phyloP scores from a whole-genome alignment of 495 filamentous ascomycete species.

The Rostrohypoxylon terebratum region DNA sequence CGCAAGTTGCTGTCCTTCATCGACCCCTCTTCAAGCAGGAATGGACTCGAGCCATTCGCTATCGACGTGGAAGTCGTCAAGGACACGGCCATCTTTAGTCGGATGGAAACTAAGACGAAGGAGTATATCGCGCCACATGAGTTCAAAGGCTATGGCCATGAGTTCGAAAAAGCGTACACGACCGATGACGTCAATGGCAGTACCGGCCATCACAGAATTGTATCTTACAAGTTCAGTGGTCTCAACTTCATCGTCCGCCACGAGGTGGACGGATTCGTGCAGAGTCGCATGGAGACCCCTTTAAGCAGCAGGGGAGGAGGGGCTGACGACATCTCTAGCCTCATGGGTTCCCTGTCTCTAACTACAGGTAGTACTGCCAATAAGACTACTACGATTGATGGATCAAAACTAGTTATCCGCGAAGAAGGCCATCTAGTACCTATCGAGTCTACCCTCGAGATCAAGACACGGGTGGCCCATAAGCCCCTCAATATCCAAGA shows the following conservation, averaged over 20 bases:
- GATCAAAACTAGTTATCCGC: conserved; percentile 51
- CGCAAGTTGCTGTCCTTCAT: conserved; percentile 65
- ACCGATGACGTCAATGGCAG: conserved; percentile 51
- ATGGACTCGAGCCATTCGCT: conserved; percentile 53
- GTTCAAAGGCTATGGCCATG: conserved; percentile 60
- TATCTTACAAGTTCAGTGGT: conserved; percentile 59
- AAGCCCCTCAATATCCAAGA: conserved; percentile 53
- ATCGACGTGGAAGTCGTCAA: conserved; percentile 59
- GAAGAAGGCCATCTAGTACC: conserved; percentile 52
- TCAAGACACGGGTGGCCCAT: conserved; percentile 61
- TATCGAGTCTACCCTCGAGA: conserved; percentile 56
- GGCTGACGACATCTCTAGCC: conserved; percentile 40
- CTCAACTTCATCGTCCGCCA: conserved; percentile 61
- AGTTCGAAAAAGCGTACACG: conserved; percentile 65
- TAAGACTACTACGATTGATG: neutral
- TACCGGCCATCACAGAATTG: conserved; percentile 62
- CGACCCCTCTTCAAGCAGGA: conserved; percentile 45
- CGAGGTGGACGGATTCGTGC: conserved; percentile 61
- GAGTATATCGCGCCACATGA: conserved; percentile 50
- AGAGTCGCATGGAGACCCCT: neutral
- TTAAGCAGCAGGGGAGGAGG: conserved; percentile 19
- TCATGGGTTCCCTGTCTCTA: conserved; percentile 51
- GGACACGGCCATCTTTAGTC: conserved; percentile 58
- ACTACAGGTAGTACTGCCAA: conserved; percentile 13
- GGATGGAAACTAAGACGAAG: conserved; percentile 50